These are phyloP conservation scores for Podaxis pistillaris DNA, from an alignment of 768 basidiomycete genomes.

Conservation along the genomic window DNA sequence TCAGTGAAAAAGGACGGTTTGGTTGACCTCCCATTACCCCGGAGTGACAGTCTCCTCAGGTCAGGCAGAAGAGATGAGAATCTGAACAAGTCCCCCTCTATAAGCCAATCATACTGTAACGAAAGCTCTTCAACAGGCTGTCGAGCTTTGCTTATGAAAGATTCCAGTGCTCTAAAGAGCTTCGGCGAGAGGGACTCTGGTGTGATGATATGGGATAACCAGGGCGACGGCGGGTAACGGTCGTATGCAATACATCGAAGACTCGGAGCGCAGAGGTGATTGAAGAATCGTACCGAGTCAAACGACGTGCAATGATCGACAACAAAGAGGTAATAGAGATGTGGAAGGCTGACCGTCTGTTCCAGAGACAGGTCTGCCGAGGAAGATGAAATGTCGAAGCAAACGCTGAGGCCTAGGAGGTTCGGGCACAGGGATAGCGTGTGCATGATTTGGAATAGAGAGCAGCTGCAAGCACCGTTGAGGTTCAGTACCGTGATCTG, in stretches of 20 bases:
- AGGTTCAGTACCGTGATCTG: conserved; percentile 1
- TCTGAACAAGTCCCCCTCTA: background rate
- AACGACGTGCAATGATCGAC: background rate
- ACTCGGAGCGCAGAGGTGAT: background rate
- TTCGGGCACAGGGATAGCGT: background rate
- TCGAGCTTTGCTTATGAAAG: background rate
- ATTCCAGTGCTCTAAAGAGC: background rate
- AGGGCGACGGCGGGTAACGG: background rate
- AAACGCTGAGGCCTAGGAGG: background rate
- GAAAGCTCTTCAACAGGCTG: conserved; percentile 1
- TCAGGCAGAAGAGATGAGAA: background rate
- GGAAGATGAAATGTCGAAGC: background rate
- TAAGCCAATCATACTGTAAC: background rate
- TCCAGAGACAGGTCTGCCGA: background rate
- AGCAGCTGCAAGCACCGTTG: background rate
- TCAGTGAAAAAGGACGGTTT: background rate
- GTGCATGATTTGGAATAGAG: background rate
- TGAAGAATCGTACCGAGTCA: background rate
- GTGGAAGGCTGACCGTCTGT: background rate
- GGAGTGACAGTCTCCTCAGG: background rate
- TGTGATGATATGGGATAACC: background rate
- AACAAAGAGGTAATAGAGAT: background rate
- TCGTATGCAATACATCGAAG: background rate
- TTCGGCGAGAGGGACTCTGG: background rate
- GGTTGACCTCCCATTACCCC: background rate